Conservation (phyloP, 2,329 filamentous ascomycete species). For the Scopulariopsis brevicaulis region DNA sequence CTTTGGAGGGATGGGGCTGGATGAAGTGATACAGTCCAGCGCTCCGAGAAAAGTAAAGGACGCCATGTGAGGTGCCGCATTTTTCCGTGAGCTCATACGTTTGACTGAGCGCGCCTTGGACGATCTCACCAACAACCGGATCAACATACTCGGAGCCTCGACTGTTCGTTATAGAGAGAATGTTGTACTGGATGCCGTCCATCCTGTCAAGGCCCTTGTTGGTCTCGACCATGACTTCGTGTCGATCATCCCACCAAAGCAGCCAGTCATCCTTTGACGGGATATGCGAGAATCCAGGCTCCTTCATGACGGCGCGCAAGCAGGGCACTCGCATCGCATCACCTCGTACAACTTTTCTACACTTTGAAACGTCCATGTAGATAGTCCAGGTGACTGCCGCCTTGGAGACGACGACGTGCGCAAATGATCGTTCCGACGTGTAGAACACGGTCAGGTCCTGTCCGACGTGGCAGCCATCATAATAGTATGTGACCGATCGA, state of each 20-base stretch:
- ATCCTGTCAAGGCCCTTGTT: background rate
- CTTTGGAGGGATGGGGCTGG: slow-evolving; percentile 5
- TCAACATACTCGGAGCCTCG: background rate
- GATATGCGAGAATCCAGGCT: background rate
- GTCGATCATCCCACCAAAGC: background rate
- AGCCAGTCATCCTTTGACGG: slow-evolving; percentile 1
- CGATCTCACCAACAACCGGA: background rate
- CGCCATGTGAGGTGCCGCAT: slow-evolving; percentile 5
- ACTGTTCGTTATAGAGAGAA: background rate
- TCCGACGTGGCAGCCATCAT: slow-evolving; percentile 2
- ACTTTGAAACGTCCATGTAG: background rate
- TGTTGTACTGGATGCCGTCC: background rate
- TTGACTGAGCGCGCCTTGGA: background rate
- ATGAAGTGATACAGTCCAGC: slow-evolving; percentile 6
- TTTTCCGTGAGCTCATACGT: background rate
- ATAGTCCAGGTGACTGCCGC: background rate
- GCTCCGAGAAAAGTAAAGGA: background rate
- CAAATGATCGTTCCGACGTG: background rate
- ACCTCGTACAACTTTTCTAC: background rate
- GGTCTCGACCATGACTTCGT: background rate
- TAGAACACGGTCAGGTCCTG: slow-evolving; percentile 2
- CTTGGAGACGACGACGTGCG: background rate
- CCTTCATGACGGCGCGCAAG: background rate
- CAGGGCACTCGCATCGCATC: background rate
- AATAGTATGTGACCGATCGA: background rate